Conservation (phyloP, 495 filamentous ascomycete genomes). For the Ascobolus immersus region DNA sequence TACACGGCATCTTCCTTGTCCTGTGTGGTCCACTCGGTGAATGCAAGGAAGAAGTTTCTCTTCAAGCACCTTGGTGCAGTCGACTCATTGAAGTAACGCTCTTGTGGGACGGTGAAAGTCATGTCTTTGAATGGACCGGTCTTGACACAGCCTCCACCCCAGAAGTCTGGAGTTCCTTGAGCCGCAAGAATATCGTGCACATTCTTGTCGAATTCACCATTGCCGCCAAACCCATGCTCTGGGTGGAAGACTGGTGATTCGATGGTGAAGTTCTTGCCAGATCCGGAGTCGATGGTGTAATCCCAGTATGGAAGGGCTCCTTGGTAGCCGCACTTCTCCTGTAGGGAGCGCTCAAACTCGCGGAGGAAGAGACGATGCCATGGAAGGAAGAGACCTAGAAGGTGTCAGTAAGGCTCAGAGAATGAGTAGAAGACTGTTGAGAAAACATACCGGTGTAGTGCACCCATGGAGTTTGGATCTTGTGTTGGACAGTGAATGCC, state of each 20-base stretch:
- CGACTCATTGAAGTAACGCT: too few species aligned
- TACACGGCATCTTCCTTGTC: too few species aligned
- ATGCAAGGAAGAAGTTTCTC: too few species aligned
- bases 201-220: conserved; percentile 17
- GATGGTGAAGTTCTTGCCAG: conserved; percentile 7
- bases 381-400: conserved; percentile 19
- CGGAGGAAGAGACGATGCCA: conserved; percentile 16
- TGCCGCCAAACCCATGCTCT: conserved; percentile 20
- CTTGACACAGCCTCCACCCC: conserved; percentile 16
- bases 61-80: conserved; percentile 7
- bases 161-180: conserved; percentile 1
- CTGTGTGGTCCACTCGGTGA: too few species aligned
- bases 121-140: conserved; percentile 21
- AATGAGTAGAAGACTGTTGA: too few species aligned
- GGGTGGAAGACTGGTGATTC: conserved; percentile 17
- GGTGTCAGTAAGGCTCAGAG: too few species aligned
- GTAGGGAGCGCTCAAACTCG: conserved; percentile 39
- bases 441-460: too few species aligned
- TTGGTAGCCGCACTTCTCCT: conserved; percentile 39
- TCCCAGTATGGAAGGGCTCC: conserved; percentile 21
- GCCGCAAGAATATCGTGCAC: too few species aligned
- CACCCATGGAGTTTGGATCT: too few species aligned
- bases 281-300: conserved; percentile 17
- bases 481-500: too few species aligned
- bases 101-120: neutral